A percentile compares a stretch with the other conserved stretches of the same genome.
These are phyloP conservation scores for Venturia oleaginea DNA, from an alignment of 2,329 filamentous ascomycete genomes.

Conservation along the genomic window DNA sequence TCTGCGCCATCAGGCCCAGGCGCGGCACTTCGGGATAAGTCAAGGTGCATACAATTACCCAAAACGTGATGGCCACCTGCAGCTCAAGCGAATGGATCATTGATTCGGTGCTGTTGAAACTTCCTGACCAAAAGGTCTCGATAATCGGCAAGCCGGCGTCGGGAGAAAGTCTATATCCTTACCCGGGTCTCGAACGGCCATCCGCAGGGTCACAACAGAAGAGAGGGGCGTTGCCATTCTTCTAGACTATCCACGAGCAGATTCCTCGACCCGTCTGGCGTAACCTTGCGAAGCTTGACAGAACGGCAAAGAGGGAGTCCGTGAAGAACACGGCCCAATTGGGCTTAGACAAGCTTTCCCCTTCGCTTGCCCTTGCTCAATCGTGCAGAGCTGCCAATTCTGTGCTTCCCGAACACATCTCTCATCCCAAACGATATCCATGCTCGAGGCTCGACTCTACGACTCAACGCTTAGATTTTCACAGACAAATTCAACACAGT, in stretches of 20 bases:
- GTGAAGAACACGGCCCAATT: background rate
- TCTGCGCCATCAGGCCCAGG: background rate
- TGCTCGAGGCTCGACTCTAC: background rate
- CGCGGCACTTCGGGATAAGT: background rate
- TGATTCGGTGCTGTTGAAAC: background rate
- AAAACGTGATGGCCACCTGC: background rate
- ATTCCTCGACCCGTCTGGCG: background rate
- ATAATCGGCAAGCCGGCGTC: background rate
- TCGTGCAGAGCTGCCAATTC: background rate
- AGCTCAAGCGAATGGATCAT: background rate
- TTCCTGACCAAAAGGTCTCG: background rate
- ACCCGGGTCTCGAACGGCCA: background rate
- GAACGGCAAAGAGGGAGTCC: background rate
- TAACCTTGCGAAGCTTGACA: background rate
- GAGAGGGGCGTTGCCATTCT: background rate
- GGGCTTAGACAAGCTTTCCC: background rate
- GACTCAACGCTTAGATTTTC: no score
- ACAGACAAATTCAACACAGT: background rate
- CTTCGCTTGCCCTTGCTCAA: constrained; percentile 1
- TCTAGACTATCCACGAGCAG: background rate
- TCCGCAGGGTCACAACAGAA: background rate
- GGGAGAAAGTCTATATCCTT: background rate
- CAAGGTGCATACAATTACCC: background rate
- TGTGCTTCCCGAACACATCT: background rate
- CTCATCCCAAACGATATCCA: background rate